phyloP scores from a whole-genome alignment of 1,284 basidiomycete species.

The Anthracocystis walkeri region DNA sequence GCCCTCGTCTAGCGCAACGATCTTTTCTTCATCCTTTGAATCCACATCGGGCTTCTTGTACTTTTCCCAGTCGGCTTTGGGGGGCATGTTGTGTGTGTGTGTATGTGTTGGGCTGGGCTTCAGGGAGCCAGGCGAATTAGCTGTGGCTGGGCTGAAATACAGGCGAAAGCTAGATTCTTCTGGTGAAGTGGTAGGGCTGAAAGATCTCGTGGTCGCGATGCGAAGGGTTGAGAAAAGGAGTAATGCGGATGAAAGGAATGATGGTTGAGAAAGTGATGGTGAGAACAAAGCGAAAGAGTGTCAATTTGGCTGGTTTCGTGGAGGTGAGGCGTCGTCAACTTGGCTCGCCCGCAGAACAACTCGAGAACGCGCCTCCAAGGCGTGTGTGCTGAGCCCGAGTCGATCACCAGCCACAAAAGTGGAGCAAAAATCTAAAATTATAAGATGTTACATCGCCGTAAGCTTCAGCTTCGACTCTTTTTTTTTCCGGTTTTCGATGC shows the following conservation, averaged over 20 bases:
- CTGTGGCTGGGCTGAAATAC: not conserved
- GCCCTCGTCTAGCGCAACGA: slow-evolving; percentile 89
- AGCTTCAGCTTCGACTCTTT: not conserved
- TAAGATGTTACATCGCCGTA: not conserved
- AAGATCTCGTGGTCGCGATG: not conserved
- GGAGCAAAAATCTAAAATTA: slow-evolving; percentile 14
- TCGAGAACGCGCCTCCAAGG: not conserved
- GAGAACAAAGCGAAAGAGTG: not conserved
- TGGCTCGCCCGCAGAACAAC: slow-evolving; percentile 19
- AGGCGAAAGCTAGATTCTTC: not conserved
- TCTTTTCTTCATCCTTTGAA: slow-evolving; percentile 63
- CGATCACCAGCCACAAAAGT: slow-evolving; percentile 38
- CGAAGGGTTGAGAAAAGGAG: not conserved
- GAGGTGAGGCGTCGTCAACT: slow-evolving; percentile 5
- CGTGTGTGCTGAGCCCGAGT: slow-evolving; percentile 18
- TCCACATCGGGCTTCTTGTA: slow-evolving; percentile 67
- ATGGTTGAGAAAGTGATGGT: not conserved
- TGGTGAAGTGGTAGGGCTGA: not conserved
- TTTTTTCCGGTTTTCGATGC: not conserved
- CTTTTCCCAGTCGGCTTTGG: slow-evolving; percentile 69
- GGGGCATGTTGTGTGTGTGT: slow-evolving; percentile 58
- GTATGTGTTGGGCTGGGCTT: slow-evolving; percentile 7
- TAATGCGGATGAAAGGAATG: not conserved
- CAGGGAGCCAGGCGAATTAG: not conserved
- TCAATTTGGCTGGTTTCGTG: too few species aligned